A percentile compares a stretch with the other conserved stretches of the same genome.
phyloP scores from a whole-genome alignment of 345 rosid species.

The Pseudoturritis turrita region DNA sequence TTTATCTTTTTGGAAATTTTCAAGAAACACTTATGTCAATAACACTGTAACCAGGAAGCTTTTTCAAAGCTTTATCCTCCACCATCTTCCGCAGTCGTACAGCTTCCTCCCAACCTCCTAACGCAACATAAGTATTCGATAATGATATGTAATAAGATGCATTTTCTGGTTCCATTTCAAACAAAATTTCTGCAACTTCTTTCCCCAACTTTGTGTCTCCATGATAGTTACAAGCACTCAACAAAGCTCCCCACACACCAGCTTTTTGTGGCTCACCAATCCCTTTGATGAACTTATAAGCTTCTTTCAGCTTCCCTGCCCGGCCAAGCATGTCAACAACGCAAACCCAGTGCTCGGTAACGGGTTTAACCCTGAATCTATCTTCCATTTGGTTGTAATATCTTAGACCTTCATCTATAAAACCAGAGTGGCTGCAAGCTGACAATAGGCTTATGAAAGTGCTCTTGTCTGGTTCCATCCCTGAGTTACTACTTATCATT shows the following conservation, averaged over 20 bases:
- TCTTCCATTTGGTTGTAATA: conserved; percentile 43
- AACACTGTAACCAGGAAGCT: conserved; percentile 43
- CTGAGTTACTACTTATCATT: conserved; percentile 24
- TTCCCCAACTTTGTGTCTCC: conserved; percentile 43
- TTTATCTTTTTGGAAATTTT: background rate
- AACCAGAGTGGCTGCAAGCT: conserved; percentile 57
- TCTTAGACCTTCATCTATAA: conserved; percentile 38
- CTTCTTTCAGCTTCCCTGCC: conserved; percentile 48
- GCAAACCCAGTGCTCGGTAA: conserved; percentile 43
- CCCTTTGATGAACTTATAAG: conserved; percentile 42
- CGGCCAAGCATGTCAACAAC: conserved; percentile 58
- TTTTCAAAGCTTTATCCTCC: conserved; percentile 33
- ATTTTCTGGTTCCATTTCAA: conserved; percentile 55
- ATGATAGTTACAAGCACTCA: conserved; percentile 47
- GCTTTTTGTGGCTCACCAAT: conserved; percentile 30
- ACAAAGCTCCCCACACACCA: conserved; percentile 57
- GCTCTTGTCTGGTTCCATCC: conserved; percentile 40
- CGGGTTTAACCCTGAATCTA: conserved; percentile 39
- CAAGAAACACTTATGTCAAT: conserved; percentile 20
- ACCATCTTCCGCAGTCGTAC: conserved; percentile 36
- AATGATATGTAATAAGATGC: conserved; percentile 39
- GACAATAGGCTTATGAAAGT: conserved; percentile 47
- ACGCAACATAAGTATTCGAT: conserved; percentile 44
- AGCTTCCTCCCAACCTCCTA: conserved; percentile 52
- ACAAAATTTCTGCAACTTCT: conserved; percentile 49